These are phyloP conservation scores for Leptographium procerum DNA, from an alignment of 2,329 filamentous ascomycete genomes.

Conservation along the genomic window DNA sequence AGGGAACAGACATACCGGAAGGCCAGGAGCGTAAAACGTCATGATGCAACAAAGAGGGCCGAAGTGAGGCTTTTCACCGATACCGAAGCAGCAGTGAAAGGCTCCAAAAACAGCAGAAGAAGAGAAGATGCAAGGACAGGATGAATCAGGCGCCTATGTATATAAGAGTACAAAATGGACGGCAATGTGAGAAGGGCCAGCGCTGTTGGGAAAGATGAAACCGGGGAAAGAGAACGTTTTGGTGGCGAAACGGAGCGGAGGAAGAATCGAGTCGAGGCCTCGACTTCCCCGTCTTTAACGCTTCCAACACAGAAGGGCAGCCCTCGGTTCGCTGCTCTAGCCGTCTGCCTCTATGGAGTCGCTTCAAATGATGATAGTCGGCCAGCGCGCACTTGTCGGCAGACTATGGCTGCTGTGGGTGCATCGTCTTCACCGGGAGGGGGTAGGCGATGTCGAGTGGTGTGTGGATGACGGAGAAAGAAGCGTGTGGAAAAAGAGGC, in stretches of 20 bases:
- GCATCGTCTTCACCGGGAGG: not conserved
- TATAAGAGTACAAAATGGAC: not conserved
- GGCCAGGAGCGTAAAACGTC: slow-evolving; percentile 7
- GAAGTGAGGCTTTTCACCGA: not conserved
- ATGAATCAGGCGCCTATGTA: not conserved
- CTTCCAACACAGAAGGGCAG: not conserved
- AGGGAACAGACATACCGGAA: slow-evolving; percentile 7
- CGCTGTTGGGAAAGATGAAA: not conserved
- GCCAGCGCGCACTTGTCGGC: slow-evolving; percentile 1
- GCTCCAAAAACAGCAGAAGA: not conserved
- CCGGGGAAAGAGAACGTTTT: not conserved
- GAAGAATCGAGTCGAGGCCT: not conserved
- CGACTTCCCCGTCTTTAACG: not conserved
- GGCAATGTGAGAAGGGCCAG: not conserved
- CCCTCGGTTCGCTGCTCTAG: not conserved
- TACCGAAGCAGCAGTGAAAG: not conserved
- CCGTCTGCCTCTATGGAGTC: not conserved
- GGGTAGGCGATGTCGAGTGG: not conserved
- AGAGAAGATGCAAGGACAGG: not conserved
- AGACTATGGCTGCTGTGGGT: not conserved
- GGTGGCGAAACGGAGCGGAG: not conserved
- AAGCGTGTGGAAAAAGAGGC: not conserved
- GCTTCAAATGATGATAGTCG: not conserved
- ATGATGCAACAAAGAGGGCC: not conserved
- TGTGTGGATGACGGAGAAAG: not conserved